Conservation (phyloP, 2,329 filamentous ascomycete genomes). For the Verticillium klebahnii region DNA sequence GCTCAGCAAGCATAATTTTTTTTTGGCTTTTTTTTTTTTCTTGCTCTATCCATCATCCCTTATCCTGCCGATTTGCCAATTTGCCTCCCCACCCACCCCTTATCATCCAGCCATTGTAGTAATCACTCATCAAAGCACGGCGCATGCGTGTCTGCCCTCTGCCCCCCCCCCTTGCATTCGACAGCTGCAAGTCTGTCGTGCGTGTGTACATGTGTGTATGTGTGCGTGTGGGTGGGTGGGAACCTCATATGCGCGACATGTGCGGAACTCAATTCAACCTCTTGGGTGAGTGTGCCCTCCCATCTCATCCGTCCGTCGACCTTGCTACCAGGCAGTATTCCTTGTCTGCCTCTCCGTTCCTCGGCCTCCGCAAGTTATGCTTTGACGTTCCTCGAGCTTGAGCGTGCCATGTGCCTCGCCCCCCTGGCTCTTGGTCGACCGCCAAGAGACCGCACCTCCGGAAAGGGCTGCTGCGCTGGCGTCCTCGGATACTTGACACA, state of each 20-base stretch:
- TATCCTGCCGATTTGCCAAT: neutral
- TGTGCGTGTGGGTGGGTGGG: neutral
- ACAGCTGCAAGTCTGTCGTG: neutral
- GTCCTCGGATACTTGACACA: no score
- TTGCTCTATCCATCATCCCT: neutral
- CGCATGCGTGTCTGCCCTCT: neutral
- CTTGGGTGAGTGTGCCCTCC: neutral
- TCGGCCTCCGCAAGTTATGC: no score
- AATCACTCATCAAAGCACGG: neutral
- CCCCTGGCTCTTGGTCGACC: no score
- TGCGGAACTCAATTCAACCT: neutral
- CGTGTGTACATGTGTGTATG: neutral
- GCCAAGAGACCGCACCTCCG: no score
- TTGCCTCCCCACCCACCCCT: neutral
- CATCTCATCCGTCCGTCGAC: neutral
- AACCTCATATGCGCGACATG: neutral
- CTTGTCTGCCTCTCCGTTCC: no score
- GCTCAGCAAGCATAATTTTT: conserved; percentile 7
- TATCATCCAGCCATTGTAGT: neutral
- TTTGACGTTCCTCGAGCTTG: no score
- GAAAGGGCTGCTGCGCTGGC: no score
- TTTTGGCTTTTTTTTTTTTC: conserved; percentile 4
- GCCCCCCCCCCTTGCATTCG: neutral
- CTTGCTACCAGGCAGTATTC: neutral
- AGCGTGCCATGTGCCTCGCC: no score